These are phyloP conservation scores for Metarhizium guizhouense DNA, from an alignment of 2,329 filamentous ascomycete genomes.

Conservation along the genomic window DNA sequence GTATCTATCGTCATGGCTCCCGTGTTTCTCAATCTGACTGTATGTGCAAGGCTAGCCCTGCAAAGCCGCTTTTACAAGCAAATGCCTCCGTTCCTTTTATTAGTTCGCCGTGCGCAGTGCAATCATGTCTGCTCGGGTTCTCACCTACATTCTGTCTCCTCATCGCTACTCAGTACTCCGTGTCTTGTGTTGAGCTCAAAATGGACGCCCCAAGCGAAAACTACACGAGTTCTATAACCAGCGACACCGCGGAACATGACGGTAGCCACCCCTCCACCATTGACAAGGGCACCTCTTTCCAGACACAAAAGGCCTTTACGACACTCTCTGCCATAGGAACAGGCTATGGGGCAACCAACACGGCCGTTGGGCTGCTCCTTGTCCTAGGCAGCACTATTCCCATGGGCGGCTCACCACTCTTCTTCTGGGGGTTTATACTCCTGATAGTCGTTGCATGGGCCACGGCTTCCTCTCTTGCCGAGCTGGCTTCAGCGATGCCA, in stretches of 20 bases:
- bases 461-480: slow-evolving; percentile 17
- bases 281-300: not conserved
- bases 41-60: too few species aligned
- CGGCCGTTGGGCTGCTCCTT: slow-evolving; percentile 14
- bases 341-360: slow-evolving; percentile 18
- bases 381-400: slow-evolving; percentile 13
- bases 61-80: not conserved
- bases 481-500: slow-evolving; percentile 19
- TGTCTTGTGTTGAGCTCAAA: not conserved
- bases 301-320: slow-evolving; percentile 19
- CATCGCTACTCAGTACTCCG: not conserved
- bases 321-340: slow-evolving; percentile 18
- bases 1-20: too few species aligned
- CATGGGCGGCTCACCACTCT: slow-evolving; percentile 15
- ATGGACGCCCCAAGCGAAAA: not conserved
- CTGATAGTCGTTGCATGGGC: slow-evolving; percentile 15
- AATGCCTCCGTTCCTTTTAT: not conserved
- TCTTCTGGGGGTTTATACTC: slow-evolving; percentile 18
- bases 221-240: not conserved
- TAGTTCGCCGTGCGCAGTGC: not conserved
- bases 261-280: not conserved
- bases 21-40: too few species aligned
- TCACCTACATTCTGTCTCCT: not conserved
- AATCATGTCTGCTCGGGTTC: not conserved
- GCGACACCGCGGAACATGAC: not conserved